These are phyloP conservation scores for Zygosaccharomyces sapae DNA, from an alignment of 1,139 yeast genomes.

Conservation along the genomic window DNA sequence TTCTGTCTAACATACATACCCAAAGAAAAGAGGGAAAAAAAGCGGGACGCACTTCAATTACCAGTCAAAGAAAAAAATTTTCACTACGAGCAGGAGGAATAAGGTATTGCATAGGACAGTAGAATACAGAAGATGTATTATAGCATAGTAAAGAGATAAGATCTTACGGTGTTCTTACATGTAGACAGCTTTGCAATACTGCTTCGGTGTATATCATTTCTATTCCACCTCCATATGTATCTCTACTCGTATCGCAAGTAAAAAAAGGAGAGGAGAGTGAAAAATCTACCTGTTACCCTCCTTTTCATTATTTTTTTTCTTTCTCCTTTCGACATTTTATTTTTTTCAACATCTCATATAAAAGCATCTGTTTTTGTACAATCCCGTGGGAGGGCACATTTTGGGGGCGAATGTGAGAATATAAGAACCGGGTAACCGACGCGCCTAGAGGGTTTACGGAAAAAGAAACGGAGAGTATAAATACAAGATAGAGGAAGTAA, in stretches of 20 bases:
- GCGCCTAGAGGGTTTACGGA: background rate
- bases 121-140: too few relatives aligned
- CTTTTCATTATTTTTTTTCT: background rate
- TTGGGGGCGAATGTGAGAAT: background rate
- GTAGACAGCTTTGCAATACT: too few relatives aligned
- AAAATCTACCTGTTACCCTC: constrained; percentile 1
- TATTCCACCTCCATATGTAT: too few relatives aligned
- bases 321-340: background rate
- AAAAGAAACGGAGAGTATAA: constrained; percentile 2
- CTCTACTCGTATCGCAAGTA: background rate
- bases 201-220: too few relatives aligned
- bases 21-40: too few relatives aligned
- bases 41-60: too few relatives aligned
- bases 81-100: too few relatives aligned
- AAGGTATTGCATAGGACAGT: too few relatives aligned
- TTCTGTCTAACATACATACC: too few relatives aligned
- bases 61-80: too few relatives aligned
- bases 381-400: constrained; percentile 9
- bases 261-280: background rate
- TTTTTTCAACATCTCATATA: constrained; percentile 12
- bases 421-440: background rate
- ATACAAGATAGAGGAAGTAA: background rate
- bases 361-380: constrained; percentile 16
- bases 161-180: too few relatives aligned
- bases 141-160: too few relatives aligned